Percentiles rank a stretch among this genome's conserved stretches.
phyloP scores from a whole-genome alignment of 2,329 filamentous ascomycete species.

The Calonectria henricotiae region DNA sequence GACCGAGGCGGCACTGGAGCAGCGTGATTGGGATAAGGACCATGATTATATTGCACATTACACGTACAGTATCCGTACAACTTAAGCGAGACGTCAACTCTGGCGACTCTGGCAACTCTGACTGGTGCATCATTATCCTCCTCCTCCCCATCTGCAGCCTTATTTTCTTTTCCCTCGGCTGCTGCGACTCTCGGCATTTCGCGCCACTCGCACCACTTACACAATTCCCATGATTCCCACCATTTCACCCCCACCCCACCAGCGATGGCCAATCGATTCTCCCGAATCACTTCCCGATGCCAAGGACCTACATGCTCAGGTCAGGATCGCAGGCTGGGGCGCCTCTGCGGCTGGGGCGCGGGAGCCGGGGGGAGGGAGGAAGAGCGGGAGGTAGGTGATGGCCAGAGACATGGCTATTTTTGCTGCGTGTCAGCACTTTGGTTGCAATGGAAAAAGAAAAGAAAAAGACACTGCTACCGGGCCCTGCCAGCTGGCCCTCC shows the following conservation, averaged over 20 bases:
- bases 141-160: conserved; percentile 22
- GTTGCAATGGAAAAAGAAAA: background rate
- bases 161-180: background rate
- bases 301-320: conserved; percentile 37
- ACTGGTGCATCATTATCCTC: background rate
- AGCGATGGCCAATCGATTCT: background rate
- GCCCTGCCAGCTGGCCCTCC: conserved; percentile 4
- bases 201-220: background rate
- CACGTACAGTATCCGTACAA: conserved; percentile 27
- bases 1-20: background rate
- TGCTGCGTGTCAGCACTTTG: conserved; percentile 35
- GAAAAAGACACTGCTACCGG: no score
- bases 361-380: conserved; percentile 62
- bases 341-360: conserved; percentile 57
- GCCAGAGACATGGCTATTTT: conserved; percentile 72
- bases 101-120: background rate
- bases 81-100: conserved; percentile 19
- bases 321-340: conserved; percentile 50
- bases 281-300: background rate
- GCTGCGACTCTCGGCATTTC: no score
- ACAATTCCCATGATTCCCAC: background rate
- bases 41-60: conserved; percentile 34
- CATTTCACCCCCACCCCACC: background rate
- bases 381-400: conserved; percentile 69
- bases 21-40: conserved; percentile 10